Conservation (phyloP, 257 asterid genomes). For the Solanum microdontum region DNA sequence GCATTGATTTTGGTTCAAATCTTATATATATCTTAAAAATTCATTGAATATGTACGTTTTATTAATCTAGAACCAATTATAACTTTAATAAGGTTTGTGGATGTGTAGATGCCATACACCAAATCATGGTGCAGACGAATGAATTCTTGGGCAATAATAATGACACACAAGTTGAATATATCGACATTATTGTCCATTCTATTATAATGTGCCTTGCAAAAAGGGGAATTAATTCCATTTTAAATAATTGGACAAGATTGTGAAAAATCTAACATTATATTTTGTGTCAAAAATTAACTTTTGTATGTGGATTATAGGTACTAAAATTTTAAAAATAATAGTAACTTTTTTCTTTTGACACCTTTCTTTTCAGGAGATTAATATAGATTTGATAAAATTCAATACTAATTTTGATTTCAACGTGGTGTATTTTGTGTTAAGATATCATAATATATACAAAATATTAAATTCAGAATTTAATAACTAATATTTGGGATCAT, state of each 20-base stretch:
- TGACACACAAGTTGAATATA: background rate
- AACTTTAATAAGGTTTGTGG: background rate
- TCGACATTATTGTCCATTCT: background rate
- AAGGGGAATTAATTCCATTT: background rate
- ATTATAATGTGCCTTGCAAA: background rate
- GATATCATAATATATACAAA: background rate
- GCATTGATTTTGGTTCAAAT: background rate
- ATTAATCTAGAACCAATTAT: background rate
- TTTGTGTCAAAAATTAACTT: background rate
- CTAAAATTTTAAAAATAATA: background rate
- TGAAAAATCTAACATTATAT: background rate
- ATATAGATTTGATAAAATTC: background rate
- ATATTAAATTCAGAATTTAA: background rate
- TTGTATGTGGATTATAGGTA: background rate
- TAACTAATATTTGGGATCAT: background rate
- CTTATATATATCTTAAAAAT: background rate
- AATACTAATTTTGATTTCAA: background rate
- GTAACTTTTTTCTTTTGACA: background rate
- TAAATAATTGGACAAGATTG: background rate
- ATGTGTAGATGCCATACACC: background rate
- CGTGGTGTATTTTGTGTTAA: background rate
- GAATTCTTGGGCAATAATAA: background rate
- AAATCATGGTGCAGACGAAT: background rate
- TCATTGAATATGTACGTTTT: background rate
- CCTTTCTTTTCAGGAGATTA: background rate